Evolutionary conservation across 2,329 filamentous ascomycete genomes (phyloP), one percentile per base, ranked within the genome.

Genomic region (Pyricularia grisea): DNA sequence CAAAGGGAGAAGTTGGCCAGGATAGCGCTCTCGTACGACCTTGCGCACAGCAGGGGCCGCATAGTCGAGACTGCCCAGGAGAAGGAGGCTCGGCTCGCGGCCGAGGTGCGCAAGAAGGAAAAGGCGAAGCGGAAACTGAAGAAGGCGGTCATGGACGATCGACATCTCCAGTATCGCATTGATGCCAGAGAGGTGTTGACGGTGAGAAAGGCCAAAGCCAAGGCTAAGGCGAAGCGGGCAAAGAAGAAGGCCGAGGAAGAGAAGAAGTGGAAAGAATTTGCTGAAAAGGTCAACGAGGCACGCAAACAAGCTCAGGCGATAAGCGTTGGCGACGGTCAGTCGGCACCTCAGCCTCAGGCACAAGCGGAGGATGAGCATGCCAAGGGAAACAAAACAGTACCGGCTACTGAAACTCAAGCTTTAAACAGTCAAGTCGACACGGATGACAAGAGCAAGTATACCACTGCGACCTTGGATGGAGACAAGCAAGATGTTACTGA

Each of bases 1-100:
- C 81, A 84, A 14, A 87, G 88, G 66, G 85, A 87, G 64, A 89
- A 88, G 76, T 78, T 89, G 2, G 81, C 84, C 1, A 83, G 85
- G 58, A 84, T 88, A 6, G 87, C 86, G 2, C 81, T 82, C 58
- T 83, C 86, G 0, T 88, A 89, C 70, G 86, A 89, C 72, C 73
- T 88, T 6, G 87, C 87, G 0, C 87, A 89, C 73, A 83, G 81
- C 77, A 88, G 88, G 75, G 86, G 84, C 1, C 82, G 83, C 71
- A 81, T 85, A 1, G 77, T 79, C 27, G 81, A 83, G 71, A 80
- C 85, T 28, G 77, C 82, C 28, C 82, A 85, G 74, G 81, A 83
- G 73, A 79, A 81, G 69, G 79, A 83, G 70, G 80, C 83, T 66
- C 77, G 82, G 66, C 78, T 80, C 69, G 80, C 84, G 69, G 84